Base-by-base conservation (phyloP, 371 early-diverging fungal species). In the Mortierella sp. region DNA sequence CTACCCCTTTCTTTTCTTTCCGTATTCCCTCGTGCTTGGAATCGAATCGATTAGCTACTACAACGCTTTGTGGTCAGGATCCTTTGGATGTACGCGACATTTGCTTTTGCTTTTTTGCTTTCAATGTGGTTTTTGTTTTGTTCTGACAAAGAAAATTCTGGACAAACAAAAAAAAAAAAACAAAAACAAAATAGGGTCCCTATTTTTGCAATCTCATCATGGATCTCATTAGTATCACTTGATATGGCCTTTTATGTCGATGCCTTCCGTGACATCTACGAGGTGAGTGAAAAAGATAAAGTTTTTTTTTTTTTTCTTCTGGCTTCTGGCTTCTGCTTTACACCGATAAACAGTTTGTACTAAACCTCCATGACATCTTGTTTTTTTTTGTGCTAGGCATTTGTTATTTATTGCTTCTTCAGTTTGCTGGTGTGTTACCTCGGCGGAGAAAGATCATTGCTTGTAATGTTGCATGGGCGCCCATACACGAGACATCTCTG, bases 381-480 rank as follows among this genome's bases (percentile, higher is more conserved):
- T 30, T 20, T 14, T 37, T 60, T 60, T 37, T 60, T 5, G 5
- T 60, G 12, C 16, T 68, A 91, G 90, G 98, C 97, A 14, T 97
- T 98, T 88, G 98, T 98, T 30, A 94, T 98, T 49, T 98, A 97
- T 84, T 93, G 96, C 66, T 98, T 98, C 84, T 96, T 97, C 86
- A 94, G 90, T 49, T 86, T 98, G 43, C 83, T 97, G 62, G 91
- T 98, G 32, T 95, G 92, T 84, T 96, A 96, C 70, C 87, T 97
- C 54, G 98, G 96, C n/a, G 98, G 98, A 10, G 98, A 98, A 75
- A 89, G 97, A 59, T 90, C 91, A 0, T 83, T 97, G 66, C 88
- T 96, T 52, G 90, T 89, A 66, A 93, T 90, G 89, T 84, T 97
- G 59, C 94, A 94, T 75, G 90, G 91, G 47, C 88, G 94, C 12